Percentiles rank a stretch among this genome's conserved stretches.
Conservation (phyloP, 768 basidiomycete species). For the Boletus rubroflammeus region DNA sequence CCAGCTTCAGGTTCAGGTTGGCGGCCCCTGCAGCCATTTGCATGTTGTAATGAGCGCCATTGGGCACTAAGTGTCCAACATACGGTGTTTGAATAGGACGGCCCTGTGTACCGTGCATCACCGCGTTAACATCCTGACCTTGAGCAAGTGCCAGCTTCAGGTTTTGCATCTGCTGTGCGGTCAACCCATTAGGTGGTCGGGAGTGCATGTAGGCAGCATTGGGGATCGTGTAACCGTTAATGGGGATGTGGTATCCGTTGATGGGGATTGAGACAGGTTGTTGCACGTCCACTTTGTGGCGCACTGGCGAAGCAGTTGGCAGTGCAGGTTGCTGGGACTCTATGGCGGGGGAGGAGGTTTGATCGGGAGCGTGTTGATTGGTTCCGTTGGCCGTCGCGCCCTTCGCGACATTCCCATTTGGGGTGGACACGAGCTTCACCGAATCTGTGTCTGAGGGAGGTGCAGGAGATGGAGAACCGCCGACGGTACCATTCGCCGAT, state of each 20-base stretch:
- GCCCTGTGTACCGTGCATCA: slow-evolving; percentile 33
- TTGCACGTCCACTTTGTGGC: slow-evolving; percentile 48
- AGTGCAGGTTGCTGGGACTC: slow-evolving; percentile 25
- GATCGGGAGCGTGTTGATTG: slow-evolving; percentile 24
- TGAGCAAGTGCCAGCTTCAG: slow-evolving; percentile 54
- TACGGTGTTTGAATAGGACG: slow-evolving; percentile 36
- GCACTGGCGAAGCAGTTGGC: slow-evolving; percentile 36
- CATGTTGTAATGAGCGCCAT: slow-evolving; percentile 30
- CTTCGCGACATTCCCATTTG: slow-evolving; percentile 24
- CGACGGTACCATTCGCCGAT: slow-evolving; percentile 35
- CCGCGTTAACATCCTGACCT: slow-evolving; percentile 36
- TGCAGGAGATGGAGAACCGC: slow-evolving; percentile 33
- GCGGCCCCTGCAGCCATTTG: slow-evolving; percentile 19
- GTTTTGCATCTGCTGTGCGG: slow-evolving; percentile 56
- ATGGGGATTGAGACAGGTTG: slow-evolving; percentile 38
- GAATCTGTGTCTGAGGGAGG: slow-evolving; percentile 44
- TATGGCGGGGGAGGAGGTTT: slow-evolving; percentile 2
- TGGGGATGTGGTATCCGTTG: slow-evolving; percentile 48
- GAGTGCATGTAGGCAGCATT: slow-evolving; percentile 34
- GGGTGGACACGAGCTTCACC: slow-evolving; percentile 14
- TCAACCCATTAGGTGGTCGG: slow-evolving; percentile 42
- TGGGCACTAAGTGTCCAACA: slow-evolving; percentile 29
- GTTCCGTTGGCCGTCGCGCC: slow-evolving; percentile 29
- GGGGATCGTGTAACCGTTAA: slow-evolving; percentile 38
- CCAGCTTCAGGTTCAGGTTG: slow-evolving; percentile 37